phyloP scores from a whole-genome alignment of 2,329 filamentous ascomycete species.

The Fusarium oxysporum region DNA sequence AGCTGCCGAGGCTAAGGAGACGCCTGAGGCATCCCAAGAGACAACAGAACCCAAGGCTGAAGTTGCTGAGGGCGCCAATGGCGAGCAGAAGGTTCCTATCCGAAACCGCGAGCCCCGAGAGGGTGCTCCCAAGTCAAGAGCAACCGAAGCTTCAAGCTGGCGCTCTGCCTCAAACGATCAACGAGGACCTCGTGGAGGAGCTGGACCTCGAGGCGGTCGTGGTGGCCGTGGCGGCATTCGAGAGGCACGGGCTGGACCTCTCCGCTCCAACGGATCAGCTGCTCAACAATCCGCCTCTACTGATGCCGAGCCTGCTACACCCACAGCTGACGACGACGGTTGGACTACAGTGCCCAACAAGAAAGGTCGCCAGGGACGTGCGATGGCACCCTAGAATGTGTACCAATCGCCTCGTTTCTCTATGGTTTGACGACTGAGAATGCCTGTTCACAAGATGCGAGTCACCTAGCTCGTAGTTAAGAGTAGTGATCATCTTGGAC shows the following conservation, averaged over 20 bases:
- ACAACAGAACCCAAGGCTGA: slow-evolving; percentile 38
- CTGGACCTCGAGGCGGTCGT: slow-evolving; percentile 58
- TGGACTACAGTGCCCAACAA: slow-evolving; percentile 68
- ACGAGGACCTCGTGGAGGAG: slow-evolving; percentile 61
- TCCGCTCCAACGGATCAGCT: slow-evolving; percentile 62
- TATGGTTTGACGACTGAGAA: slow-evolving; percentile 52
- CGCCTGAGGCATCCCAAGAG: slow-evolving; percentile 45
- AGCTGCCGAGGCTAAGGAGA: slow-evolving; percentile 46
- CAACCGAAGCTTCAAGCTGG: slow-evolving; percentile 71
- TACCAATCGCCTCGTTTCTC: slow-evolving; percentile 52
- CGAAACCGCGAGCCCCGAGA: slow-evolving; percentile 56
- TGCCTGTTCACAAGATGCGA: slow-evolving; percentile 46
- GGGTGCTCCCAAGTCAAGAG: slow-evolving; percentile 62
- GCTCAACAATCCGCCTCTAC: slow-evolving; percentile 51
- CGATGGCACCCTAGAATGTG: slow-evolving; percentile 47
- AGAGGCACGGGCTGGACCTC: slow-evolving; percentile 54
- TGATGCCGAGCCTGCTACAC: slow-evolving; percentile 50
- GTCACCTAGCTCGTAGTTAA: slow-evolving; percentile 27
- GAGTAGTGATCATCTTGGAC: slow-evolving; percentile 35
- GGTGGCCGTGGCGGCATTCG: slow-evolving; percentile 55
- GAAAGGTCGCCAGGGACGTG: slow-evolving; percentile 53
- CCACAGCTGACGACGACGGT: slow-evolving; percentile 67
- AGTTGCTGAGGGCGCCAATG: slow-evolving; percentile 44
- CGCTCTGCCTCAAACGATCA: slow-evolving; percentile 63
- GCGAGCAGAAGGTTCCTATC: slow-evolving; percentile 62